Evolutionary conservation across 768 basidiomycete genomes (phyloP).

Genomic region (Tricholomella constricta): DNA sequence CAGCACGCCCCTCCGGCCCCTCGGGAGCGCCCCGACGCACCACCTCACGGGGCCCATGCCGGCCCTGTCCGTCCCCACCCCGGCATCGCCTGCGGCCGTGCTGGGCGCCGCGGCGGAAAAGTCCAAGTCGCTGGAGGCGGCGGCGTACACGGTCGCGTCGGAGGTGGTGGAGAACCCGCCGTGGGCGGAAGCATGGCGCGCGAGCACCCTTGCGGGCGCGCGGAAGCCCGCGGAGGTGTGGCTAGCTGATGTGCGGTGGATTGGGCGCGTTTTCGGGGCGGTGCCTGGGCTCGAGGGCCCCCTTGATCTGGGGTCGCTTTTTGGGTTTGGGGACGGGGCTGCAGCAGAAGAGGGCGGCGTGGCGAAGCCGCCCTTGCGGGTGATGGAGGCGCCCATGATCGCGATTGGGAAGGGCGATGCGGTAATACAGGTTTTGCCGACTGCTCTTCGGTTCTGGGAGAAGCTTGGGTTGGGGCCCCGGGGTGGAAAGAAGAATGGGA

Average conservation of each 20-base stretch:
- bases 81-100: slow-evolving; percentile 78
- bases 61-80: slow-evolving; percentile 64
- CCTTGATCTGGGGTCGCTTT: slow-evolving; percentile 46
- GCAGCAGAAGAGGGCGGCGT: too few relatives aligned
- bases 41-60: slow-evolving; percentile 42
- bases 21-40: slow-evolving; percentile 52
- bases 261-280: slow-evolving; percentile 43
- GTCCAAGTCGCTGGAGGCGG: slow-evolving; percentile 66
- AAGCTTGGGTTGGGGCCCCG: slow-evolving; percentile 76
- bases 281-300: slow-evolving; percentile 41
- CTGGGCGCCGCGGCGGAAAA: slow-evolving; percentile 66
- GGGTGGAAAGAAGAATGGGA: slow-evolving; percentile 70
- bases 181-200: slow-evolving; percentile 70
- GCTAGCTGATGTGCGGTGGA: slow-evolving; percentile 55
- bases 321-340: slow-evolving; percentile 25
- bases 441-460: slow-evolving; percentile 83
- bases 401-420: slow-evolving; percentile 68
- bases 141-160: slow-evolving; percentile 59
- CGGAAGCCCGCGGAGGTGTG: slow-evolving; percentile 44
- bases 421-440: slow-evolving; percentile 66
- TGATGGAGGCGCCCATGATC: slow-evolving; percentile 50
- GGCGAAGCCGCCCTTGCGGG: slow-evolving; percentile 9
- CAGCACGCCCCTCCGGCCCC: slow-evolving; percentile 60
- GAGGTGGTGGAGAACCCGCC: slow-evolving; percentile 75
- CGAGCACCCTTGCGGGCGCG: slow-evolving; percentile 27